Base-by-base conservation (phyloP, 768 basidiomycete genomes). In the Fistulinella prunicolor region DNA sequence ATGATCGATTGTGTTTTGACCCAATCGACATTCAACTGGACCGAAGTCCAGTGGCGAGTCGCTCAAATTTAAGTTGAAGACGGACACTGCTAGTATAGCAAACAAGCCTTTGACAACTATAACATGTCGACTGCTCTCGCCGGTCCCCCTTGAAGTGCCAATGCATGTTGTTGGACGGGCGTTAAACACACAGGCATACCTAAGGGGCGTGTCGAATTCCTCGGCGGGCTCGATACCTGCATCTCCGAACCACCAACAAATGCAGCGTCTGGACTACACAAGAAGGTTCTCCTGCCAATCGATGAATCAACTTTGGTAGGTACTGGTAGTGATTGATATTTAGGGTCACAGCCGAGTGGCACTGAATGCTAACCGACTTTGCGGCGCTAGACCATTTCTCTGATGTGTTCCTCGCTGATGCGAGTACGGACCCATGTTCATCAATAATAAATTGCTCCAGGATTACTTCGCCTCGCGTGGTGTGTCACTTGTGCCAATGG, bases 381-480 rank as follows among this genome's bases (percentile, higher is more conserved):
- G n/a, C n/a, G n/a, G n/a, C n/a, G n/a, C n/a, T n/a, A n/a, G n/a
- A n/a, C n/a, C n/a, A n/a, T n/a, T n/a, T n/a, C n/a, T n/a, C n/a
- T n/a, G n/a, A n/a, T n/a, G n/a, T 85, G 22, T 84, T 75, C 68
- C 71, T 79, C 39, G 57, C 80, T 6, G 83, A 85, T 54, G 72
- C 80, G n/a, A n/a, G 10, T 82, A 67, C 51, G 79, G 83, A 0
- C 78, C 82, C 0, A 65, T 81, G 39, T 81, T 66, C 57, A 42
- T 78, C 41, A 83, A 84, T 48, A 77, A 77, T 39, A 65, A 78
- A 61, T 64, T 84, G 2, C 54, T 84, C 6, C 80, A 83, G 55
- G 83, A 85, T 55, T 82, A 75, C 51, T 82, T 79, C 49, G 82
- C 84, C 8, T 70, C 75, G 1, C 67, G 71, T 20, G 83, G 83